Evolutionary conservation across 2,329 filamentous ascomycete genomes (phyloP).

Genomic region (Aaosphaeria arxii): DNA sequence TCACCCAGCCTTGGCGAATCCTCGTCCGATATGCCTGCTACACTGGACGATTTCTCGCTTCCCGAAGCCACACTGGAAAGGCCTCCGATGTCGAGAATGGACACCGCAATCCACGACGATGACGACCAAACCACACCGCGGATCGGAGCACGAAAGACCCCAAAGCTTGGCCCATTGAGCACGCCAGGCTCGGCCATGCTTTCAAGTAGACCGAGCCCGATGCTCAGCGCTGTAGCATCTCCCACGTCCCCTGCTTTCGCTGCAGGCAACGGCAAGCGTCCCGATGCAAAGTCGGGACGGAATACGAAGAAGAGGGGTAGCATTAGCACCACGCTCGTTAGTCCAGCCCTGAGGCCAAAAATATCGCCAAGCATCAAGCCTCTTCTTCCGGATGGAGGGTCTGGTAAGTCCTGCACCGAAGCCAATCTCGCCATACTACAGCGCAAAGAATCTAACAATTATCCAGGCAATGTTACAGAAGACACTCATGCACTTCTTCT

Average conservation of each 20-base stretch:
- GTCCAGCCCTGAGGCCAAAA: constrained; percentile 79
- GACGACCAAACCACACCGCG: constrained; percentile 55
- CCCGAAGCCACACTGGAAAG: constrained; percentile 62
- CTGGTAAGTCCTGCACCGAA: constrained; percentile 4
- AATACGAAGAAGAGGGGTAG: constrained; percentile 53
- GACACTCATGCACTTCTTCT: constrained; percentile 71
- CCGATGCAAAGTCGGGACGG: constrained; percentile 23
- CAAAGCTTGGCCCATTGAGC: constrained; percentile 59
- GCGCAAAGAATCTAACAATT: not conserved
- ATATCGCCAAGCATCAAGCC: constrained; percentile 96
- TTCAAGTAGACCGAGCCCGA: constrained; percentile 47
- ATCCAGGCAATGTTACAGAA: constrained; percentile 43
- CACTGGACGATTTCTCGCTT: constrained; percentile 63
- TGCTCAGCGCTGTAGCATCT: constrained; percentile 52
- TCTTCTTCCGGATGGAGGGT: constrained; percentile 69
- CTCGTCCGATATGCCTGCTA: constrained; percentile 18
- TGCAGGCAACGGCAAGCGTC: constrained; percentile 23
- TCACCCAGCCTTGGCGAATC: constrained; percentile 29
- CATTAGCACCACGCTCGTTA: constrained; percentile 63
- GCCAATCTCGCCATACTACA: no score
- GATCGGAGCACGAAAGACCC: constrained; percentile 65
- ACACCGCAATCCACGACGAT: constrained; percentile 49
- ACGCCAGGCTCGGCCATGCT: constrained; percentile 36
- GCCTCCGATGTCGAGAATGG: constrained; percentile 49
- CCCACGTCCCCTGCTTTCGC: constrained; percentile 42